Conservation (phyloP, 176 grass and related monocot species). For the Oryza meridionalis region DNA sequence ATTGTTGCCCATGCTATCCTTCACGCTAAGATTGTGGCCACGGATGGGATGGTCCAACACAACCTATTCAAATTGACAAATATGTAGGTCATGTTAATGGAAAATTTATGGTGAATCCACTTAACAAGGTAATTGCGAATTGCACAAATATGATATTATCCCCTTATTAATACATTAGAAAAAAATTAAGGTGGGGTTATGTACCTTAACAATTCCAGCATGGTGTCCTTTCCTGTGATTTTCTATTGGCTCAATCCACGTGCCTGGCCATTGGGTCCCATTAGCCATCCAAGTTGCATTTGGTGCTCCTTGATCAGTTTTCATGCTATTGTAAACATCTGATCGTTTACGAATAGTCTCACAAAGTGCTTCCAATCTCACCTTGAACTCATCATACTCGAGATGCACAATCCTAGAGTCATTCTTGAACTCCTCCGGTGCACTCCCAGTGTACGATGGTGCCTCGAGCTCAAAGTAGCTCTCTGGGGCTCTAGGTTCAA, state of each 20-base stretch:
- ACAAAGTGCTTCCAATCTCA: background rate
- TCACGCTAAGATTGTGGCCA: background rate
- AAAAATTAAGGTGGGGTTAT: background rate
- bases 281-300: conserved; percentile 34
- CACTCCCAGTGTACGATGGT: background rate
- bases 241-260: background rate
- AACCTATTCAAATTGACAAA: conserved; percentile 29
- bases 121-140: background rate
- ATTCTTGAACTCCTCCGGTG: background rate
- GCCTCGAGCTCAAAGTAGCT: conserved; percentile 17
- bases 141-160: background rate
- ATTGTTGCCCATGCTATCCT: background rate
- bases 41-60: conserved; percentile 30
- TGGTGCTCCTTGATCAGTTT: background rate
- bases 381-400: conserved; percentile 36
- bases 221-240: background rate
- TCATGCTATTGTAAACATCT: conserved; percentile 25
- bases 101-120: background rate
- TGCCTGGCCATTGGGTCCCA: background rate
- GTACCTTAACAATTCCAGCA: conserved; percentile 1
- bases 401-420: background rate
- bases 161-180: background rate
- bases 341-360: conserved; percentile 20
- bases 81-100: background rate
- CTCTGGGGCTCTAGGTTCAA: conserved; percentile 34